Conservation (phyloP, 1,284 basidiomycete genomes). For the Ustilago xerochloae region DNA sequence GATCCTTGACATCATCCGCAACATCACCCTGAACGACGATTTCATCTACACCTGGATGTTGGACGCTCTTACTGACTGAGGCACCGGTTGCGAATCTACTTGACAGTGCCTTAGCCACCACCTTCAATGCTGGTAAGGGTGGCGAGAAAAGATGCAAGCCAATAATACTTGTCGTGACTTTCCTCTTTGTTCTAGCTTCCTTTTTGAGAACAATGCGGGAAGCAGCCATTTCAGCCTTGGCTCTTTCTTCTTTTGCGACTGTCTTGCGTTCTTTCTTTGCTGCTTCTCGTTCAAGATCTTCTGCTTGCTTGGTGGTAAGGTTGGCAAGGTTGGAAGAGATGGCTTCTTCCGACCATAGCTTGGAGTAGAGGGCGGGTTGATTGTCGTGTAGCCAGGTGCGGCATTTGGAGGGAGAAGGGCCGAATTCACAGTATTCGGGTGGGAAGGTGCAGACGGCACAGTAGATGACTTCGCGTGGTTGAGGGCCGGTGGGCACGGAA, state of each 20-base stretch:
- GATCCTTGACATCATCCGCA: slow-evolving; percentile 58
- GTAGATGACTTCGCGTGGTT: slow-evolving; percentile 53
- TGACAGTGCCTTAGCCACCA: slow-evolving; percentile 65
- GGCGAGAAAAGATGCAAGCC: slow-evolving; percentile 66
- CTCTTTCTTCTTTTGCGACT: slow-evolving; percentile 65
- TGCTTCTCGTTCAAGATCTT: slow-evolving; percentile 63
- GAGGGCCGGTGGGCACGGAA: slow-evolving; percentile 35
- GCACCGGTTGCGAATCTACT: slow-evolving; percentile 66
- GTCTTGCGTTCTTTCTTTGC: slow-evolving; percentile 66
- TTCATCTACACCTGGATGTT: slow-evolving; percentile 64
- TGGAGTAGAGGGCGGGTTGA: slow-evolving; percentile 51
- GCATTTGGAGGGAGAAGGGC: slow-evolving; percentile 60
- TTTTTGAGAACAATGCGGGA: slow-evolving; percentile 62
- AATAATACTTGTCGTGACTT: slow-evolving; percentile 62
- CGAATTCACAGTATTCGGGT: slow-evolving; percentile 67
- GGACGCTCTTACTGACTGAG: slow-evolving; percentile 63
- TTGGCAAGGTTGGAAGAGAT: slow-evolving; percentile 58
- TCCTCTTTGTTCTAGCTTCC: slow-evolving; percentile 64
- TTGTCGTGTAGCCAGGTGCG: slow-evolving; percentile 56
- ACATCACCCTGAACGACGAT: slow-evolving; percentile 68
- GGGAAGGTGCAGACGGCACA: slow-evolving; percentile 66
- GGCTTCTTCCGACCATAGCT: slow-evolving; percentile 63
- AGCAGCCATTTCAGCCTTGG: slow-evolving; percentile 54
- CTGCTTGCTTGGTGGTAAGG: slow-evolving; percentile 63
- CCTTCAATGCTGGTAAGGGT: slow-evolving; percentile 63